Conservation (phyloP, 176 grass and related monocot genomes). For the Lolium rigidum region DNA sequence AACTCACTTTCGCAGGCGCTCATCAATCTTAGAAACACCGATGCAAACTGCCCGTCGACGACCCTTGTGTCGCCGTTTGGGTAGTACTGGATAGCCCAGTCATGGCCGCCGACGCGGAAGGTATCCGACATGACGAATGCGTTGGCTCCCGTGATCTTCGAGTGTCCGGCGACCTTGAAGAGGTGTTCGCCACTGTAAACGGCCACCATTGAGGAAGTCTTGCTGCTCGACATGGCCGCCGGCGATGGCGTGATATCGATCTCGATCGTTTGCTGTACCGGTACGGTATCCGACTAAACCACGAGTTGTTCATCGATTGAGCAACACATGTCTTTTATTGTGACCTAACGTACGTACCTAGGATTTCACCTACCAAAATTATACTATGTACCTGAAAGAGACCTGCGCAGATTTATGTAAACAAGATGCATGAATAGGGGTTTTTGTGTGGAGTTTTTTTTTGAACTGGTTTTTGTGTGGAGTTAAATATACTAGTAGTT, state of each 20-base stretch:
- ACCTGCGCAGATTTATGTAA: no score
- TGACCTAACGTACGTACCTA: no score
- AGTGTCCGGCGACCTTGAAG: neutral
- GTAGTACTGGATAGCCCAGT: neutral
- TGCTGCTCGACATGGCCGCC: neutral
- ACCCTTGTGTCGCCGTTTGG: neutral
- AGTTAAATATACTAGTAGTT: no score
- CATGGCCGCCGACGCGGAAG: neutral
- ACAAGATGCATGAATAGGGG: no score
- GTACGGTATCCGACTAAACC: no score
- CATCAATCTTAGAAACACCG: neutral
- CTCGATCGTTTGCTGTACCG: no score
- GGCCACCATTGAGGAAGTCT: neutral
- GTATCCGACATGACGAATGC: neutral
- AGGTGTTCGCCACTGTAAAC: neutral
- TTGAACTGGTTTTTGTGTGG: no score
- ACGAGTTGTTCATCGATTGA: no score
- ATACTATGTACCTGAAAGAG: no score
- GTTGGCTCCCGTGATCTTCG: neutral
- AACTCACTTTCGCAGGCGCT: neutral
- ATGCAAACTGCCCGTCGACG: neutral
- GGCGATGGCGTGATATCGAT: neutral
- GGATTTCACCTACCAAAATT: no score
- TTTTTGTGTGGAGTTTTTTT: no score
- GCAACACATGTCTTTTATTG: no score